Evolutionary conservation across 2,329 filamentous ascomycete species (phyloP), one percentile per base, ranked within the genome.

Genomic region (Cytospora piceicola): DNA sequence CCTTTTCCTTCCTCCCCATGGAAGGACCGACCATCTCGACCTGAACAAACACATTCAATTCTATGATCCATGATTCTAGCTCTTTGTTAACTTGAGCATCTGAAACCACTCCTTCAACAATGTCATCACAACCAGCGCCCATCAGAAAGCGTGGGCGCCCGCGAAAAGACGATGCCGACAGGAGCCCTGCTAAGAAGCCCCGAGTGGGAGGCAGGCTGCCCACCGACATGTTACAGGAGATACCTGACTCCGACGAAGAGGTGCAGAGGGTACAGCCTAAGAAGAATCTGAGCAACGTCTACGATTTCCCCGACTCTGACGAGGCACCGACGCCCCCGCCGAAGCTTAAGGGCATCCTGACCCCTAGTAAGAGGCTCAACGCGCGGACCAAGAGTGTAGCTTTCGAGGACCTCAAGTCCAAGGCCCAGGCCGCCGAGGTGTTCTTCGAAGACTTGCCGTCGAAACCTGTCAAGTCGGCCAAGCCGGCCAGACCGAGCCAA

Each of bases 321-420:
- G 64, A 70, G 42, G 63, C 69, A 29, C 39, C 36, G 8, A 58
- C 39, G 32, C 68, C 58, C 8, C 69, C 69, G 7, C 68, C 64
- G 17, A 65, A 69, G n/a, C 78, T 83, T 12, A 87, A 83, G 71
- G 80, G 85, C 9, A 89, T 88, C 63, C 72, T 88, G 52, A 83
- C 84, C 3, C 85, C 87, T 4, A 78, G 77, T 22, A 85, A 82
- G 73, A 81, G 79, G 66, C 76, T 72, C 53, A 68, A 66, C 11
- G 74, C 73, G 49, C 75, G 79, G 71, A 69, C 77, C 17, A 89
- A 88, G 74, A 88, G 76, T 68, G 86, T 88, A 17, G 82, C 79
- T 0, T 89, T 88, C 70, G 78, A 81, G 20, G 69, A 70, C 29
- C 71, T 69, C 30, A 69, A 71, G 42, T 69, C 69, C 30, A 69